Conservation (phyloP, 2,329 filamentous ascomycete species). For the Chaetomiaceae sp. region DNA sequence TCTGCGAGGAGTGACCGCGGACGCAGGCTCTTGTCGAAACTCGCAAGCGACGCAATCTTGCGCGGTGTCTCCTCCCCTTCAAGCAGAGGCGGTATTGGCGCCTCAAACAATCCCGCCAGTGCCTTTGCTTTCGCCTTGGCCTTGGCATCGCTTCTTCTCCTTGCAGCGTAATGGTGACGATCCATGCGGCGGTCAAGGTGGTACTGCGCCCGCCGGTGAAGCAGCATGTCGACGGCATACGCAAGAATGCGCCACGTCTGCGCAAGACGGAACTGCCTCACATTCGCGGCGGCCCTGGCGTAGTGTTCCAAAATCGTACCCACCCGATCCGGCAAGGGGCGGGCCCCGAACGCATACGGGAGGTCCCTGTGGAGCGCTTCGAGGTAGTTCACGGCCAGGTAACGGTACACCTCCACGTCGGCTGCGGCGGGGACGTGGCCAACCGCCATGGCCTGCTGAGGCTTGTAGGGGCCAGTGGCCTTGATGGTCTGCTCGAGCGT, state of each 20-base stretch:
- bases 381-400: conserved; percentile 53
- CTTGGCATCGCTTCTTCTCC: conserved; percentile 31
- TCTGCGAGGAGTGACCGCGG: conserved; percentile 48
- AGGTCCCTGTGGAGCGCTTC: conserved; percentile 48
- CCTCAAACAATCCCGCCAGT: conserved; percentile 25
- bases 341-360: conserved; percentile 37
- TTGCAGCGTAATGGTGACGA: conserved; percentile 28
- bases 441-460: conserved; percentile 60
- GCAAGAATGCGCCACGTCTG: conserved; percentile 61
- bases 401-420: conserved; percentile 50
- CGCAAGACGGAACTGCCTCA: conserved; percentile 55
- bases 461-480: conserved; percentile 52
- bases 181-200: conserved; percentile 50
- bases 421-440: conserved; percentile 51
- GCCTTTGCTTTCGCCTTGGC: conserved; percentile 28
- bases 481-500: conserved; percentile 55
- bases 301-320: conserved; percentile 51
- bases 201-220: conserved; percentile 52
- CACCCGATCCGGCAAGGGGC: conserved; percentile 45
- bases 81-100: background rate
- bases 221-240: conserved; percentile 51
- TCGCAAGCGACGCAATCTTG: conserved; percentile 31
- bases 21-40: conserved; percentile 31
- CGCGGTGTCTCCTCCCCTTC: conserved; percentile 39
- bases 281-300: conserved; percentile 52